A percentile compares a stretch with the other conserved stretches of the same genome.
phyloP scores from a whole-genome alignment of 75 land plant species.

The Picea glauca region DNA sequence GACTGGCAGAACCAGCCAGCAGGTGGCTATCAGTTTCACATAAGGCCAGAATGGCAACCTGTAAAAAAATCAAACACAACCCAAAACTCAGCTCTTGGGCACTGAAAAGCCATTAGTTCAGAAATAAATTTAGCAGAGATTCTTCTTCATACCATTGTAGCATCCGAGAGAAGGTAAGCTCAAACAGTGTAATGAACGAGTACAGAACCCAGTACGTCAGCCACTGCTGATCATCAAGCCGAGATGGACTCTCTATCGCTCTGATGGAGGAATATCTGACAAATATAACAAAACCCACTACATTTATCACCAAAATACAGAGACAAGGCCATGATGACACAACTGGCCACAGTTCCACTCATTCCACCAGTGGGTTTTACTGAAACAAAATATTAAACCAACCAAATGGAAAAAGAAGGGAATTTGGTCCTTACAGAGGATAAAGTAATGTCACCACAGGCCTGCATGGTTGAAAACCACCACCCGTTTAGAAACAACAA shows the following conservation, averaged over 20 bases:
- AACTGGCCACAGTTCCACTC: neutral
- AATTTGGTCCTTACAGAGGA: slow-evolving; percentile 54
- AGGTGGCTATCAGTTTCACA: slow-evolving; percentile 19
- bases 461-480: slow-evolving; percentile 21
- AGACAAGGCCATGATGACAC: neutral
- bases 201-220: slow-evolving; percentile 62
- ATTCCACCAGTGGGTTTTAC: neutral
- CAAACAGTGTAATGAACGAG: slow-evolving; percentile 38
- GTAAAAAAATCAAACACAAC: neutral
- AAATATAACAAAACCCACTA: neutral
- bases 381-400: neutral
- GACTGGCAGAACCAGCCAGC: slow-evolving; percentile 42
- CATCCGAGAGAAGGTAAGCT: slow-evolving; percentile 18
- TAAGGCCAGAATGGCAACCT: slow-evolving; percentile 57
- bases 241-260: slow-evolving; percentile 42
- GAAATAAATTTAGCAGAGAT: neutral
- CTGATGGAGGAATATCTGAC: slow-evolving; percentile 44
- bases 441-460: slow-evolving; percentile 64
- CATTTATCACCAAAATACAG: neutral
- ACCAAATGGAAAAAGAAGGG: neutral
- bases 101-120: too few relatives aligned
- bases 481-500: neutral
- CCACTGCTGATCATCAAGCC: slow-evolving; percentile 47
- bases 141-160: slow-evolving; percentile 31
- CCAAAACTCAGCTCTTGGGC: too few relatives aligned